Evolutionary conservation across 352 stramenopile genomes (phyloP), one percentile per base, ranked within the genome.

Genomic region (Phytopythium kandeliae): DNA sequence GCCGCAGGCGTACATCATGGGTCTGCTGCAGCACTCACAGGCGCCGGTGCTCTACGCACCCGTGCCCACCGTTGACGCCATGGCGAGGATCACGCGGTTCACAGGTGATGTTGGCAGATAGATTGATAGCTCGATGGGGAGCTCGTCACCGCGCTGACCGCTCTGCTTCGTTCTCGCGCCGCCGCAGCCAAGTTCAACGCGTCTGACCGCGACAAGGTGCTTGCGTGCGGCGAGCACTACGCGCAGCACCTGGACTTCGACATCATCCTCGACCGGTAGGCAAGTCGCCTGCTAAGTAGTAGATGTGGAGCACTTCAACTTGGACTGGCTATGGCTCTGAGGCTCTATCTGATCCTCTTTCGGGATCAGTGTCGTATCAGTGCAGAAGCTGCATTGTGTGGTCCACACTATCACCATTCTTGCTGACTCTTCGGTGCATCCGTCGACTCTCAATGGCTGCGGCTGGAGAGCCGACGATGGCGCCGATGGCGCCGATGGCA

Each of bases 121-220:
- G 58, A 21, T 45, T 48, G 34, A 45, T n/a, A n/a, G n/a, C n/a
- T n/a, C n/a, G n/a, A n/a, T n/a, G n/a, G n/a, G n/a, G n/a, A n/a
- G n/a, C n/a, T n/a, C n/a, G n/a, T 31, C 28, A 31, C 9, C 9
- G 4, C 28, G 28, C 9, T 31, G 28, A 4, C 4, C 28, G 28
- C 28, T 31, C 9, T 45, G 28, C 54, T 25, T n/a, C 15, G 16
- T 59, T 51, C 28, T 15, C 59, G 7, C 54, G 50, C 17, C 54
- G 5, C 57, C 62, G 30, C 52, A 89, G 81, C 81, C 58, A 96
- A 96, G 69, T 94, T 96, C 59, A 90, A 88, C 48, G 78, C 85
- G 30, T 86, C 78, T 15, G 87, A 96, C 54, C 63, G 72, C 21
- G 52, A 86, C 26, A 89, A 89, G 52, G 88, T 93, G 37, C 63